Conservation (phyloP, 345 rosid species). For the Euclidium syriacum region DNA sequence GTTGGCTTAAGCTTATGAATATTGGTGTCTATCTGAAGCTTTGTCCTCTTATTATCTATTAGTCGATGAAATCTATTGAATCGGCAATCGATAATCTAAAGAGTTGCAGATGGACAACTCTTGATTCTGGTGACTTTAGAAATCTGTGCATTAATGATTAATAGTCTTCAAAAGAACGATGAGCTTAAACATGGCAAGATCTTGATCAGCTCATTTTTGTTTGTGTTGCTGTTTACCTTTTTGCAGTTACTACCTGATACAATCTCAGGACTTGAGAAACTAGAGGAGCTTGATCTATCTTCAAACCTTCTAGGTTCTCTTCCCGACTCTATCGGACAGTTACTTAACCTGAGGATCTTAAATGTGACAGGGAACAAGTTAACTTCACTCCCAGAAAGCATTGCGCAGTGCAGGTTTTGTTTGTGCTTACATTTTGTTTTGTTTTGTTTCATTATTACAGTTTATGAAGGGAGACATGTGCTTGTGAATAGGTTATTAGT, state of each 20-base stretch:
- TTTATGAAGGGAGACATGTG: constrained; percentile 2
- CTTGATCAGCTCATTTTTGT: background rate
- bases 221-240: background rate
- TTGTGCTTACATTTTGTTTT: background rate
- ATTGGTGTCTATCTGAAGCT: background rate
- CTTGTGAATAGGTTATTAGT: constrained; percentile 36
- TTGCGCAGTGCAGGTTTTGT: constrained; percentile 41
- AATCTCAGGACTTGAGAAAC: constrained; percentile 60
- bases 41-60: background rate
- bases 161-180: background rate
- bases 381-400: constrained; percentile 71
- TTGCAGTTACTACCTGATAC: constrained; percentile 84
- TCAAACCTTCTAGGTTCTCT: constrained; percentile 54
- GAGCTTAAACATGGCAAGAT: background rate
- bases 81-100: background rate
- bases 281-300: constrained; percentile 69
- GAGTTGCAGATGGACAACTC: background rate
- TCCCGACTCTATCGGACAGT: constrained; percentile 77
- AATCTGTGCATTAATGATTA: background rate
- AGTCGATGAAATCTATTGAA: background rate
- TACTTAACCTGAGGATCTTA: constrained; percentile 55
- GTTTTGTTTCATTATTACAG: background rate
- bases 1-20: background rate
- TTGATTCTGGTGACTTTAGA: background rate
- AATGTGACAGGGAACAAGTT: constrained; percentile 76